These are phyloP conservation scores for Colletotrichum lentis DNA, from an alignment of 2,329 filamentous ascomycete species.

Conservation along the genomic window DNA sequence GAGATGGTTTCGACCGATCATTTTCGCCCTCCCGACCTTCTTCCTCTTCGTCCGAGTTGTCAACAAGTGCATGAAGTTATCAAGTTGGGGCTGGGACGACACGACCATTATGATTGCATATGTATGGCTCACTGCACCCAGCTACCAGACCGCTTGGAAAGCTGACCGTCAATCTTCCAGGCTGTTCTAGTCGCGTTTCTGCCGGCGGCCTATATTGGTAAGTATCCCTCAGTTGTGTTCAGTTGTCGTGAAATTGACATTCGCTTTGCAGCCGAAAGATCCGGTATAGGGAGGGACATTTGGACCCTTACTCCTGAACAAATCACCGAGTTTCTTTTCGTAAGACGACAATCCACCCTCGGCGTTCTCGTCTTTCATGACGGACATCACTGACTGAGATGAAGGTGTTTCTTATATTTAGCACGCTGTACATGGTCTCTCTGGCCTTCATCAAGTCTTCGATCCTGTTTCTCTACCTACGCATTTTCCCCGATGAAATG, in stretches of 20 bases:
- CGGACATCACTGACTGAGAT: conserved; percentile 40
- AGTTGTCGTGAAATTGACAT: background rate
- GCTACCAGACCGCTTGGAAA: background rate
- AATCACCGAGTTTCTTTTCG: conserved; percentile 25
- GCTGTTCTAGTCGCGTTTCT: conserved; percentile 1
- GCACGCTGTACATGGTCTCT: conserved; percentile 47
- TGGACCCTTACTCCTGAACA: conserved; percentile 45
- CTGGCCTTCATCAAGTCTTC: conserved; percentile 48
- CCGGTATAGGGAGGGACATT: conserved; percentile 36
- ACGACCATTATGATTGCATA: conserved; percentile 27
- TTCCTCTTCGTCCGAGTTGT: conserved; percentile 11
- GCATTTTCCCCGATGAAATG: conserved; percentile 46
- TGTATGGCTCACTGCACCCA: conserved; percentile 1
- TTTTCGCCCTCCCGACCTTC: conserved; percentile 17
- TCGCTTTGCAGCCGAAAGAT: background rate
- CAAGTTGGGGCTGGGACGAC: conserved; percentile 31
- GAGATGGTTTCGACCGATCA: conserved; percentile 13
- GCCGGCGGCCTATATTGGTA: conserved; percentile 15
- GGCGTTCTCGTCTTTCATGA: conserved; percentile 20
- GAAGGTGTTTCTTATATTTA: conserved; percentile 47
- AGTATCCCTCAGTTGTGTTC: background rate
- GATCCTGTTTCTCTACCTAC: conserved; percentile 49
- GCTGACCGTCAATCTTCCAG: background rate
- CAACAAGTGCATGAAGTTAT: conserved; percentile 33
- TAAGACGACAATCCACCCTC: conserved; percentile 15